Base-by-base conservation (phyloP, 495 filamentous ascomycete genomes). In the Tuber brumale region DNA sequence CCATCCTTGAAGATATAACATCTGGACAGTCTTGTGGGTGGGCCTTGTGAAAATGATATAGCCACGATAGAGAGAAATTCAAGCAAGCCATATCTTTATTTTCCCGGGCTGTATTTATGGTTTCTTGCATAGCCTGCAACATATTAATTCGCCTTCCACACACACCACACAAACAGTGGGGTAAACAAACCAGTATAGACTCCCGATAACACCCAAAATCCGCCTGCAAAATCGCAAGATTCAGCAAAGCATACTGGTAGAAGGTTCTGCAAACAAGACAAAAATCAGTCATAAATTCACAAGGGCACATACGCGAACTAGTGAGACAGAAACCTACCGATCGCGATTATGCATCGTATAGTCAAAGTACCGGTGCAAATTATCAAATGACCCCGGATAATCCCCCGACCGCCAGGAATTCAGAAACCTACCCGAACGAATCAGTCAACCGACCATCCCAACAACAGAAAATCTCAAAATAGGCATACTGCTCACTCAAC, bases 241-340 rank as follows among this genome's bases (percentile, higher is more conserved):
- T 97, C 77, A 99, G 89, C n/a, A 97, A 86, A 19, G 96, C 96
- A 82, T 97, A 98, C 80, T 97, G 95, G 83, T 98, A 98, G 78
- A 94, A 94, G n/a, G 88, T 89, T 41, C 74, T 78, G 41, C 69
- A 41, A 44, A 46, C 14, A 72, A 72, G 27, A 41, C 35, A 27
- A 43, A 19, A 57, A 44, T 66, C 57, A 66, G 57, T 14, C 57
- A 66, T 66, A 66, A 66, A 35, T 35, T 27, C 57, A 35, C 57
- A 66, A 51, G 51, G 23, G 61, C 57, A 76, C 43, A 6, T 23
- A 45, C 37, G 35, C 23, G 7, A 45, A 27, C 9, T 21, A 3
- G 43, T 70, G 3, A 43, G 37, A 42, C 1, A n/a, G 23, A 8
- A 74, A 27, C 27, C 14, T 85, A 83, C 35, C 92, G 90, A 82